A percentile compares a stretch with the other conserved stretches of the same genome.
These are phyloP conservation scores for Ophiobolus disseminans DNA, from an alignment of 2,329 filamentous ascomycete species.

Conservation along the genomic window DNA sequence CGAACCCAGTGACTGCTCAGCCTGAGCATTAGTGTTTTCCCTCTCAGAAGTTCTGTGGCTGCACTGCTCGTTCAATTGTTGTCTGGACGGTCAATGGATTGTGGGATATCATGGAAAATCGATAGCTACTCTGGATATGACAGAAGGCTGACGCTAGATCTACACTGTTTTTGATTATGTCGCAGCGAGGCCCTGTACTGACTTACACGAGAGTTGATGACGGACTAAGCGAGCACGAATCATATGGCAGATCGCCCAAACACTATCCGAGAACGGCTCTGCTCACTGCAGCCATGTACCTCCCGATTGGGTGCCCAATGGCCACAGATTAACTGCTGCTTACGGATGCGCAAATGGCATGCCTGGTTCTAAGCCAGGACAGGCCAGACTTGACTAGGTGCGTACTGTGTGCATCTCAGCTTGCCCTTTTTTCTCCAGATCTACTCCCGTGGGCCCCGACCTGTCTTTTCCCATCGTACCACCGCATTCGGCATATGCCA, in stretches of 20 bases:
- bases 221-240: slow-evolving; percentile 12
- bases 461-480: slow-evolving; percentile 11
- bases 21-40: neutral
- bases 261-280: slow-evolving; percentile 1
- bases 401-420: slow-evolving; percentile 16
- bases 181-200: slow-evolving; percentile 8
- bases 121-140: neutral
- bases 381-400: slow-evolving; percentile 15
- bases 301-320: slow-evolving; percentile 15
- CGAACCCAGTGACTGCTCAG: slow-evolving; percentile 6
- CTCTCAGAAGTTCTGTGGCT: neutral
- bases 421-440: slow-evolving; percentile 8
- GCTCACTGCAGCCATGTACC: slow-evolving; percentile 16
- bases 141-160: slow-evolving; percentile 11
- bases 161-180: slow-evolving; percentile 7
- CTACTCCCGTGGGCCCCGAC: slow-evolving; percentile 1
- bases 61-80: too few relatives aligned
- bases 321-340: slow-evolving; percentile 20
- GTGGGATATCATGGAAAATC: too few relatives aligned
- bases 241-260: slow-evolving; percentile 8
- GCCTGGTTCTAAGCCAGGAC: slow-evolving; percentile 11
- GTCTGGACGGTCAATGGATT: too few relatives aligned
- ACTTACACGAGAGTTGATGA: slow-evolving; percentile 12
- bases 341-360: slow-evolving; percentile 19
- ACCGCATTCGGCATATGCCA: slow-evolving; percentile 19